phyloP scores from a whole-genome alignment of 495 filamentous ascomycete genomes.

The Stereocaulon alpinum region DNA sequence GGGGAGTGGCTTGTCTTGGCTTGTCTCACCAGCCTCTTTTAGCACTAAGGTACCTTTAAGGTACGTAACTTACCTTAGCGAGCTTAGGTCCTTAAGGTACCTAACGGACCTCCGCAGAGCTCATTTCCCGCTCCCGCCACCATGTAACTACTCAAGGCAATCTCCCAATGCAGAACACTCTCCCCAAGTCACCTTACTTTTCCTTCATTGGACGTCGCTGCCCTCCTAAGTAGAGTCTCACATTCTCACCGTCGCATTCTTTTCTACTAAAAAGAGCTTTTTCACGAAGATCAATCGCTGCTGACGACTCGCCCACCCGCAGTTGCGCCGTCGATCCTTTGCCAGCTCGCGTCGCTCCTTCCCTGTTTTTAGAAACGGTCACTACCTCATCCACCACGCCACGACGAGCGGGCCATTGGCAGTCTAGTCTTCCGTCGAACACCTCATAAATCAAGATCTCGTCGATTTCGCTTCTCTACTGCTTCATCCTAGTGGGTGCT shows the following conservation, averaged over 20 bases:
- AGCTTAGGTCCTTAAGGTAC: no score
- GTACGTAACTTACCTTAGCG: no score
- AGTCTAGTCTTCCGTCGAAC: neutral
- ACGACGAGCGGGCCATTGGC: slow-evolving; percentile 7
- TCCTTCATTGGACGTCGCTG: slow-evolving; percentile 1
- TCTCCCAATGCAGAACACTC: slow-evolving; percentile 8
- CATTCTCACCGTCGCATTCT: slow-evolving; percentile 2
- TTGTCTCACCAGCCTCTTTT: slow-evolving; percentile 11
- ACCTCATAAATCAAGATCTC: neutral
- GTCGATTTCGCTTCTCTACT: neutral
- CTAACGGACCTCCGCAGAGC: neutral
- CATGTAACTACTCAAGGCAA: neutral
- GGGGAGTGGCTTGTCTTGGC: no score
- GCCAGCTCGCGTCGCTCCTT: slow-evolving; percentile 14
- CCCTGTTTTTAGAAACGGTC: slow-evolving; percentile 16
- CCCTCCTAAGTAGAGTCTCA: neutral
- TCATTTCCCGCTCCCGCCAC: slow-evolving; percentile 8
- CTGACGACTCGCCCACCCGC: neutral
- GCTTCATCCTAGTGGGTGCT: neutral
- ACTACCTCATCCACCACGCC: neutral
- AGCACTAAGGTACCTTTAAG: no score
- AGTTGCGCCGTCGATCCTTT: slow-evolving; percentile 17
- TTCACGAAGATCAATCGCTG: neutral
- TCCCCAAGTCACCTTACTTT: slow-evolving; percentile 1
- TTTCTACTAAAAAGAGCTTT: neutral